These are phyloP conservation scores for Phaffomyces thermotolerans DNA, from an alignment of 805 yeast species.

Conservation along the genomic window DNA sequence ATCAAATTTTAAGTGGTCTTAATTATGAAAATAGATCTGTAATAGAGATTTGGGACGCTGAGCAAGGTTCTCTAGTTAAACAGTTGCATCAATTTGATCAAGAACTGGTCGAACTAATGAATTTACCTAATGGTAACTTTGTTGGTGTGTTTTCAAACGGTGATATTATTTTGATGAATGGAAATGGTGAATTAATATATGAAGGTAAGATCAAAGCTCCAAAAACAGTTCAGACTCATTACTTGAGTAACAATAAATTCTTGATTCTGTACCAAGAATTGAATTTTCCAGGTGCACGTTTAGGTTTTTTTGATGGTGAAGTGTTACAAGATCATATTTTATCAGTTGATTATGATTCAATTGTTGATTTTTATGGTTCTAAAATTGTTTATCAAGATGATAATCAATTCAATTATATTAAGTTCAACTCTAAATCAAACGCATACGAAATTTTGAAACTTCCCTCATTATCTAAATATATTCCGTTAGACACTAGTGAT, in stretches of 20 bases:
- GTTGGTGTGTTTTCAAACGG: constrained; percentile 12
- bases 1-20: constrained; percentile 16
- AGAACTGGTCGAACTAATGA: constrained; percentile 7
- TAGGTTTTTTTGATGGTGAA: constrained; percentile 12
- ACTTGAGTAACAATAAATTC: constrained; percentile 15
- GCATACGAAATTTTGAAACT: background rate
- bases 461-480: constrained; percentile 5
- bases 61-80: constrained; percentile 1
- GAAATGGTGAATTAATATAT: background rate
- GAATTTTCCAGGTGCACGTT: constrained; percentile 3
- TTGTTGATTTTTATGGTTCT: constrained; percentile 18
- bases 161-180: constrained; percentile 3
- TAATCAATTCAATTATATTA: constrained; percentile 6
- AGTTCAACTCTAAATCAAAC: constrained; percentile 6
- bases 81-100: background rate
- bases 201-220: constrained; percentile 6
- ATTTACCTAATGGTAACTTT: constrained; percentile 2
- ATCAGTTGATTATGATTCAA: constrained; percentile 9
- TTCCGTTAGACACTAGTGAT: constrained; percentile 17
- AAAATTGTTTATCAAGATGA: constrained; percentile 14
- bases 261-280: constrained; percentile 7
- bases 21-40: constrained; percentile 14
- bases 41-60: constrained; percentile 16
- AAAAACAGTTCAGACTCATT: constrained; percentile 5
- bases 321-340: constrained; percentile 6